Conservation (phyloP, 805 yeast species). For the Candida jianshihensis region DNA sequence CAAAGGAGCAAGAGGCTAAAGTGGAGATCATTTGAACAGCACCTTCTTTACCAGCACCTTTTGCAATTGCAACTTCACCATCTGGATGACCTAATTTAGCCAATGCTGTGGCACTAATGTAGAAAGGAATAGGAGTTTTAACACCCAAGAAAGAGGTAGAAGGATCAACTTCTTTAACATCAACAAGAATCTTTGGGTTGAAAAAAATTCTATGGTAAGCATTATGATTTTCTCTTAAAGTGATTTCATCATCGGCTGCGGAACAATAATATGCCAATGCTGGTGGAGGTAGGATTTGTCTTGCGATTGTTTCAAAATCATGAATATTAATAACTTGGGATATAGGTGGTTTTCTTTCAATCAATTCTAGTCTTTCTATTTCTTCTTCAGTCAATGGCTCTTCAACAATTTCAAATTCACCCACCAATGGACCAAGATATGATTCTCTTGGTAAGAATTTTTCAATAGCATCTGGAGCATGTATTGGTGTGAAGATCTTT, state of each 20-base stretch:
- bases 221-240: slow-evolving; percentile 82
- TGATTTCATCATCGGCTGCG: slow-evolving; percentile 89
- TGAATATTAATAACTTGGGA: slow-evolving; percentile 65
- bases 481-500: slow-evolving; percentile 79
- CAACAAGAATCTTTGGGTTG: slow-evolving; percentile 75
- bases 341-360: slow-evolving; percentile 58
- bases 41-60: slow-evolving; percentile 68
- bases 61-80: slow-evolving; percentile 82
- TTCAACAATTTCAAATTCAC: slow-evolving; percentile 30
- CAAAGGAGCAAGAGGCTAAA: slow-evolving; percentile 79
- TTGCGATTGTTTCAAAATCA: slow-evolving; percentile 85
- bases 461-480: slow-evolving; percentile 79
- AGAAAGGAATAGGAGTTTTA: slow-evolving; percentile 68
- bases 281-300: slow-evolving; percentile 62
- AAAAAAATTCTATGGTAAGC: slow-evolving; percentile 87
- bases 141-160: slow-evolving; percentile 73
- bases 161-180: slow-evolving; percentile 68
- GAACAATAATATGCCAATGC: slow-evolving; percentile 94
- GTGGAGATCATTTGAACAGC: slow-evolving; percentile 91
- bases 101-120: slow-evolving; percentile 85
- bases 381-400: slow-evolving; percentile 31
- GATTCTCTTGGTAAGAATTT: slow-evolving; percentile 52
- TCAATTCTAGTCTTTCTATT: slow-evolving; percentile 31
- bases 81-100: slow-evolving; percentile 91
- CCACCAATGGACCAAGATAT: slow-evolving; percentile 50